Percentiles rank a stretch among this genome's conserved stretches.
These are phyloP conservation scores for Fimicolochytrium jonesii DNA, from an alignment of 192 early-diverging fungal species.

Conservation along the genomic window DNA sequence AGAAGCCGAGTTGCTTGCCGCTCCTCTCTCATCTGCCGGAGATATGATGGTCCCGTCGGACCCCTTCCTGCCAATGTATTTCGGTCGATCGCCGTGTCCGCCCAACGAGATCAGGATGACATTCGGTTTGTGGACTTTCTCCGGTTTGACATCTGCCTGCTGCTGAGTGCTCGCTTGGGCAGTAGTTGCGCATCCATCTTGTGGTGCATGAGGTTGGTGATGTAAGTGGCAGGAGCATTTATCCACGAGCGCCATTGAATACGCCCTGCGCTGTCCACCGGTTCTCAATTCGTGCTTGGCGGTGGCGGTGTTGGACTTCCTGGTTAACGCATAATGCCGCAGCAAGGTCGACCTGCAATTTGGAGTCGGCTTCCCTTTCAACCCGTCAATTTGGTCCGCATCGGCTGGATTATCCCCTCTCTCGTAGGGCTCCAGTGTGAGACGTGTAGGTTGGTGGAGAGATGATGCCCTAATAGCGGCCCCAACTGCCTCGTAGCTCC, in stretches of 20 bases:
- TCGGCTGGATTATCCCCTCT: background rate
- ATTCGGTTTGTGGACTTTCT: background rate
- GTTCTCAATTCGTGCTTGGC: slow-evolving; percentile 4
- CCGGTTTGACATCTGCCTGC: background rate
- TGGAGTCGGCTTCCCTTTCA: too few species aligned
- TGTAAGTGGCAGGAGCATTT: slow-evolving; percentile 23
- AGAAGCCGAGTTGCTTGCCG: background rate
- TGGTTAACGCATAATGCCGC: too few species aligned
- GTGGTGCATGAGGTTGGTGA: too few species aligned
- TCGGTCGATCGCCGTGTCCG: background rate
- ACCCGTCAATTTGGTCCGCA: slow-evolving; percentile 3
- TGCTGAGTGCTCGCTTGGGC: background rate
- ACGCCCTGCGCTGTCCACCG: slow-evolving; percentile 17
- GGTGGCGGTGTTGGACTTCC: background rate
- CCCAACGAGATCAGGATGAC: slow-evolving; percentile 4
- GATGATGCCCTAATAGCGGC: background rate
- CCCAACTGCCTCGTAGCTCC: background rate
- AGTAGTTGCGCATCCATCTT: background rate
- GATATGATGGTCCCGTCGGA: background rate
- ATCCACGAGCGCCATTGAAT: slow-evolving; percentile 12
- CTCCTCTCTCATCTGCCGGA: too few species aligned
- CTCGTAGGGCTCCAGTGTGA: background rate
- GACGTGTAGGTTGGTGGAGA: slow-evolving; percentile 10
- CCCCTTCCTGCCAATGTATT: background rate
- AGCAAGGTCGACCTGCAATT: too few species aligned